phyloP scores from a whole-genome alignment of 2,329 filamentous ascomycete genomes.

The Geoglossum cookeanum region DNA sequence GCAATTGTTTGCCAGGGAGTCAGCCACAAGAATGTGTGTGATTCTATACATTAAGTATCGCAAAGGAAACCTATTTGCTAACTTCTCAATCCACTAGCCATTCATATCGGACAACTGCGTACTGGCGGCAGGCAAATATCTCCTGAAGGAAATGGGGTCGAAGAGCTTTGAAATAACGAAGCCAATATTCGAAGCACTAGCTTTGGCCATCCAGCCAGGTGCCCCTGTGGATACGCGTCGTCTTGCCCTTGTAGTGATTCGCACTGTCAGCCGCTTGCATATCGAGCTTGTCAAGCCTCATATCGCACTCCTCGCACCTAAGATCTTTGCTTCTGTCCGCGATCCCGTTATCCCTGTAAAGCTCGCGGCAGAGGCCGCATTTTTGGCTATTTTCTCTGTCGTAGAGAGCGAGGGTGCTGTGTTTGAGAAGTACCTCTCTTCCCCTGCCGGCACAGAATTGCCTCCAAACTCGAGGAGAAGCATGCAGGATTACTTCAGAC shows the following conservation, averaged over 20 bases:
- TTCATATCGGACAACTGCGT: constrained; percentile 78
- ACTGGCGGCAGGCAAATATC: constrained; percentile 76
- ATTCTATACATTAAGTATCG: neutral
- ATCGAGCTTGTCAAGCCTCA: constrained; percentile 69
- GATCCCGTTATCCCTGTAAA: constrained; percentile 91
- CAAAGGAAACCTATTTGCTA: constrained; percentile 5
- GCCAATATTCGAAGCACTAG: constrained; percentile 60
- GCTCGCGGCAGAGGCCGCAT: constrained; percentile 82
- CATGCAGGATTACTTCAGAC: constrained; percentile 95
- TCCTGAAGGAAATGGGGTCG: constrained; percentile 45
- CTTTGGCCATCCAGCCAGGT: constrained; percentile 56
- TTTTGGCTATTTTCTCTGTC: constrained; percentile 76
- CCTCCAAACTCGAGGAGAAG: constrained; percentile 59
- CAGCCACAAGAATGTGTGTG: constrained; percentile 50
- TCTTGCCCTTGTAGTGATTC: constrained; percentile 67
- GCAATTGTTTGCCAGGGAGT: constrained; percentile 68
- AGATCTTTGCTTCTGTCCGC: constrained; percentile 76
- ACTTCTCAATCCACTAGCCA: constrained; percentile 28
- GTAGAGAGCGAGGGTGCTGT: constrained; percentile 70
- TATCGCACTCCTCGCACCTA: constrained; percentile 56
- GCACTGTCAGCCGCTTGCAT: constrained; percentile 64
- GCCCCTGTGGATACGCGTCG: constrained; percentile 67
- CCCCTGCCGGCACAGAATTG: constrained; percentile 42
- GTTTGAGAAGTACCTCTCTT: constrained; percentile 78
- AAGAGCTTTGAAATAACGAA: constrained; percentile 62